Evolutionary conservation across 2,329 filamentous ascomycete genomes (phyloP).

Genomic region (Graphilbum fragrans): DNA sequence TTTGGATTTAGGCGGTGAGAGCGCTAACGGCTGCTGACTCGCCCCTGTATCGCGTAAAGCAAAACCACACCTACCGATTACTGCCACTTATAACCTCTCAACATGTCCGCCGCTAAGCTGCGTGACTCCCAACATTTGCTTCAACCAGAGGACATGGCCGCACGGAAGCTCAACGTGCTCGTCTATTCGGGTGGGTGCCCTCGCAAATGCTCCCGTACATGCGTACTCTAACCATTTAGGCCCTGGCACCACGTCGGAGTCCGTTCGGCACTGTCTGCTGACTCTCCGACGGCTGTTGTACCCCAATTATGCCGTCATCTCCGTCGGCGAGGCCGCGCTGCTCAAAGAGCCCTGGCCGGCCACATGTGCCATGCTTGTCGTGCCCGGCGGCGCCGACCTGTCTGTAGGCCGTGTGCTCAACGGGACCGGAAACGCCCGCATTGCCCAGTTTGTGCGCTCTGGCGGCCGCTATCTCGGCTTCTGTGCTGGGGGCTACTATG

Average conservation of each 20-base stretch:
- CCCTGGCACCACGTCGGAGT: constrained; percentile 74
- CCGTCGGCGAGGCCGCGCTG: constrained; percentile 64
- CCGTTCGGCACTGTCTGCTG: constrained; percentile 80
- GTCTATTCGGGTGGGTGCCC: constrained; percentile 72
- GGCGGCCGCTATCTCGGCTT: constrained; percentile 84
- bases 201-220: neutral
- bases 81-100: no score
- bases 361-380: constrained; percentile 77
- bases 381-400: constrained; percentile 89
- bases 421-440: constrained; percentile 74
- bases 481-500: constrained; percentile 93
- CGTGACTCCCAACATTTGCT: neutral
- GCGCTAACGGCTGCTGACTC: no score
- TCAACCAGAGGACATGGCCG: constrained; percentile 35
- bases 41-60: no score
- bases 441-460: constrained; percentile 71
- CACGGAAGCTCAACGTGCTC: constrained; percentile 73
- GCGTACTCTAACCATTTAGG: constrained; percentile 33
- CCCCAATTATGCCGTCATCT: constrained; percentile 85
- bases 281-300: constrained; percentile 76
- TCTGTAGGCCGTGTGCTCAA: constrained; percentile 84
- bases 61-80: no score
- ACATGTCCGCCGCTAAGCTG: no score
- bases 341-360: constrained; percentile 85
- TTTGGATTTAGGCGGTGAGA: no score